Evolutionary conservation across 2,329 filamentous ascomycete species (phyloP).

Genomic region (Fragosphaeria purpurea): DNA sequence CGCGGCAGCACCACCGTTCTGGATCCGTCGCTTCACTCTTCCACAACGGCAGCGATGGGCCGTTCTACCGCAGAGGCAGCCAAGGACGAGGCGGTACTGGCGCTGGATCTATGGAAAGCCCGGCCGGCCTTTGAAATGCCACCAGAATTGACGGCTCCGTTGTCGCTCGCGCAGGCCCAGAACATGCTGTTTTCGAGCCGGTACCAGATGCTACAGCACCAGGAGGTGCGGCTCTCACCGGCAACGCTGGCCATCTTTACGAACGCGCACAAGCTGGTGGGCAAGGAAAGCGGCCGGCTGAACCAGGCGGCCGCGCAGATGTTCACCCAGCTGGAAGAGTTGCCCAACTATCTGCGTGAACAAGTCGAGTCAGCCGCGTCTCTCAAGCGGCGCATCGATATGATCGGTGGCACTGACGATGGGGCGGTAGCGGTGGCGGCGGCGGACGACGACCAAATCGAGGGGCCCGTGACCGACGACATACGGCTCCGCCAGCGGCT

Average conservation of each 20-base stretch:
- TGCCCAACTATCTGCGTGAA: constrained; percentile 56
- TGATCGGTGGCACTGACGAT: constrained; percentile 49
- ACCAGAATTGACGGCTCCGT: constrained; percentile 12
- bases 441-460: not conserved
- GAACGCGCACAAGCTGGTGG: constrained; percentile 61
- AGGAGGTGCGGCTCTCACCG: constrained; percentile 60
- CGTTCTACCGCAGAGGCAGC: constrained; percentile 21
- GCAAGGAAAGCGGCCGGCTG: constrained; percentile 57
- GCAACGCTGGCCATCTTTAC: constrained; percentile 63
- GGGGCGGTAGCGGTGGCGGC: not conserved
- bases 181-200: constrained; percentile 47
- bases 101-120: constrained; percentile 42
- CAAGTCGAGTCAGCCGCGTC: constrained; percentile 59
- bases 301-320: constrained; percentile 62
- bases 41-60: not conserved
- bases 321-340: constrained; percentile 58
- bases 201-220: constrained; percentile 49
- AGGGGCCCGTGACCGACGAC: constrained; percentile 36
- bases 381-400: constrained; percentile 56
- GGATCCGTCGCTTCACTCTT: constrained; percentile 29
- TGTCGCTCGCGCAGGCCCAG: constrained; percentile 31
- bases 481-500: constrained; percentile 51
- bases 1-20: constrained; percentile 16
- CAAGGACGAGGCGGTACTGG: constrained; percentile 33
- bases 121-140: constrained; percentile 17